phyloP scores from a whole-genome alignment of 176 grass and related monocot genomes.

The Hsuehochloa calcarea region DNA sequence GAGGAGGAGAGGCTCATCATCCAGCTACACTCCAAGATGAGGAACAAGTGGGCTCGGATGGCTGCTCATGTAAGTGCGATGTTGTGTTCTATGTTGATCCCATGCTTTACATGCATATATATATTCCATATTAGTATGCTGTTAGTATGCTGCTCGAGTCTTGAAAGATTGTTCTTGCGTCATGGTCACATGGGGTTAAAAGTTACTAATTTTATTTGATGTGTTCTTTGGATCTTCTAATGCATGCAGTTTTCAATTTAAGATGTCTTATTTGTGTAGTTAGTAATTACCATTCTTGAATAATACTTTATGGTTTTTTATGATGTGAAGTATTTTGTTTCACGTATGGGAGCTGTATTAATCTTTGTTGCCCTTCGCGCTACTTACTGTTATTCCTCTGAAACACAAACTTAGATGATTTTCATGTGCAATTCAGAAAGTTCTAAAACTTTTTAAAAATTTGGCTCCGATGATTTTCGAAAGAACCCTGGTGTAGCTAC shows the following conservation, averaged over 20 bases:
- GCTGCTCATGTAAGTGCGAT: slow-evolving; percentile 63
- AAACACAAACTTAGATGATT: not conserved
- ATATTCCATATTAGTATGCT: not conserved
- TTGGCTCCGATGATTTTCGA: not conserved
- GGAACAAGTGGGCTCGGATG: slow-evolving; percentile 96
- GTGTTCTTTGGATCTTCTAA: slow-evolving; percentile 4
- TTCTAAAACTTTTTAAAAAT: not conserved
- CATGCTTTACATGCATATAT: not conserved
- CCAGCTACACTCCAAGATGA: slow-evolving; percentile 75
- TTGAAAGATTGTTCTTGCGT: not conserved
- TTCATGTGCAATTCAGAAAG: not conserved
- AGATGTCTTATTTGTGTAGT: not conserved
- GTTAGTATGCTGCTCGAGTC: not conserved
- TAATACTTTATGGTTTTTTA: not conserved
- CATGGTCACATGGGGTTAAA: slow-evolving; percentile 12
- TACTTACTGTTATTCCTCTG: slow-evolving; percentile 2
- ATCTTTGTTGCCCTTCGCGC: not conserved
- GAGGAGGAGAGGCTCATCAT: slow-evolving; percentile 83
- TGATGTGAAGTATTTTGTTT: not conserved
- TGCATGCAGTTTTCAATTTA: slow-evolving; percentile 6
- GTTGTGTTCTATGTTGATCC: not conserved
- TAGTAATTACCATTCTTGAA: not conserved
- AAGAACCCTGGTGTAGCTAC: not conserved
- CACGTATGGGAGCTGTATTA: not conserved
- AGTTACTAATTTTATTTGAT: not conserved